Evolutionary conservation across 345 rosid species (phyloP), one percentile per base, ranked within the genome.

Genomic region (Physaria fendleri): DNA sequence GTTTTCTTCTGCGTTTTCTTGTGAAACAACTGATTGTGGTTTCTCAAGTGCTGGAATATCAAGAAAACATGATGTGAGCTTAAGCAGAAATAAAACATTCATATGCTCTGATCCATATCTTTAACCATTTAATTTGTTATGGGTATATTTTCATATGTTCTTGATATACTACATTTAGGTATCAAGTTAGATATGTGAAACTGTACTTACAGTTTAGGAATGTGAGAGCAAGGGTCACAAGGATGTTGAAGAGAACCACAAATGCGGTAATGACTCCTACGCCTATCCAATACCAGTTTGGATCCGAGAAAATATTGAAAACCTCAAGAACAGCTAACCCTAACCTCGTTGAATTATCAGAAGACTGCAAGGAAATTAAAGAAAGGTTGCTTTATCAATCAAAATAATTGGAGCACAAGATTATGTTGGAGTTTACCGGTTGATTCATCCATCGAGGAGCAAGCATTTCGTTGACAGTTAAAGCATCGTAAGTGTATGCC

Each of bases 231-330:
- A 89, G 34, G 45, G 89, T 93, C 39, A 82, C 79, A 16, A 93
- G 81, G 74, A 85, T 67, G 67, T 89, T 93, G 75, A 85, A 83
- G 66, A 93, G 80, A 49, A 93, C 48, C 5, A 52, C 57, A 71
- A 87, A 93, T 10, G 88, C 92, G 0, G 81, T n/a, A 59, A 82
- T 74, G 44, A 76, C 85, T 45, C 67, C 88, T 16, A 62, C 79
- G 2, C 96, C 92, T 51, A 87, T 83, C 97, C 95, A 89, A 59
- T 78, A 89, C 99, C 92, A 93, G 59, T 81, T 73, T 65, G 63
- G 74, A 10, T 86, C 74, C 2, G 74, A 30, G 32, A 70, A 80
- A 4, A 89, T 32, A 45, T 77, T 80, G 24, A 79, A 78, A 53
- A 58, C 74, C 24, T 73, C 25, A 2, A 93, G 88, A 68, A 93